phyloP scores from a whole-genome alignment of 2,329 filamentous ascomycete genomes.

The Emergomyces orientalis region DNA sequence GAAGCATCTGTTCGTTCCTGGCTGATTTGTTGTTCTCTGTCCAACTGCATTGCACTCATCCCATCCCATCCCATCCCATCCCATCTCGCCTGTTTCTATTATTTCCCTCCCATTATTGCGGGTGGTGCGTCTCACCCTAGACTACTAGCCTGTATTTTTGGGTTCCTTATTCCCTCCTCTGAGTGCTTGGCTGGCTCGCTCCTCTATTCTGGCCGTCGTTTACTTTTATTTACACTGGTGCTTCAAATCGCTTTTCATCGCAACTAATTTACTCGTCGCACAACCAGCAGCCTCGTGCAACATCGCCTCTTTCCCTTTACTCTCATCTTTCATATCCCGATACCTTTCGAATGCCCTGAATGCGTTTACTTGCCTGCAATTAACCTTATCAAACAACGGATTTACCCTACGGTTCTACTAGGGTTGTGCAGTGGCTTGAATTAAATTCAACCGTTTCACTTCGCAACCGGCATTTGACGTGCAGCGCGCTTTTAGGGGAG shows the following conservation, averaged over 20 bases:
- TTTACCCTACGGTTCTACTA: not conserved
- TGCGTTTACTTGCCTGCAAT: constrained; percentile 5
- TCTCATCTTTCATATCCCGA: constrained; percentile 31
- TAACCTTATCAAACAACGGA: constrained; percentile 9
- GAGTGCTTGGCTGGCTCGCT: not conserved
- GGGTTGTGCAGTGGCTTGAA: not conserved
- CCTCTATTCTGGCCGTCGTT: not conserved
- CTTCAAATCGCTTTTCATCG: not conserved
- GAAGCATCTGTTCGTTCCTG: not conserved
- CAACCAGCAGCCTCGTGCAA: constrained; percentile 5
- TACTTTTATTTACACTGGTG: constrained; percentile 1
- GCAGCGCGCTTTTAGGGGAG: not conserved
- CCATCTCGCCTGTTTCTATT: constrained; percentile 16
- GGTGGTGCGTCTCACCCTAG: not conserved
- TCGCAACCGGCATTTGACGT: constrained; percentile 3
- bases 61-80: not conserved
- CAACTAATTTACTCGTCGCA: constrained; percentile 1
- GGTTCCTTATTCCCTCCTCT: not conserved
- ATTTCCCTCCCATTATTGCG: constrained; percentile 7
- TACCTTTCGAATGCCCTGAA: not conserved
- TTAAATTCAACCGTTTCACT: constrained; percentile 3
- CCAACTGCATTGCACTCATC: not conserved
- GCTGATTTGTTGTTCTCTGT: not conserved
- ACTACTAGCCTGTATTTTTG: not conserved
- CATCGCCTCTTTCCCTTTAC: constrained; percentile 20